Base-by-base conservation (phyloP, 2,329 filamentous ascomycete genomes). In the Fusarium pseudonygamai region DNA sequence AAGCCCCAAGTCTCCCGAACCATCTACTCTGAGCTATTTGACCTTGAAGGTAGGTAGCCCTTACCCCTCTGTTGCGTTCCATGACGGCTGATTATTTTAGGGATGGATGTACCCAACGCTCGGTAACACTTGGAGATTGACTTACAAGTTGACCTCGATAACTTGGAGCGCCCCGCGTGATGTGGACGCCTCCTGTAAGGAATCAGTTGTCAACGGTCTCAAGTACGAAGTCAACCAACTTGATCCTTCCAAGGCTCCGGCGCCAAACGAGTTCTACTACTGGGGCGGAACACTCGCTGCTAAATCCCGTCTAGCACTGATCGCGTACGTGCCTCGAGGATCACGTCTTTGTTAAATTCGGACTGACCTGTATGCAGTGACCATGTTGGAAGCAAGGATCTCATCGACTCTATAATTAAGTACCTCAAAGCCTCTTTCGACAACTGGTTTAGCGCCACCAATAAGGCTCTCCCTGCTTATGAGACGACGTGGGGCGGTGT, bases 11-110 rank as follows among this genome's bases (percentile, higher is more conserved):
- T 58, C 55, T 10, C 55, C 40, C 1, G 9, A n/a, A 0, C 40
- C 40, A 11, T 13, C n/a, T 7, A 2, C 30, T 22, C 32, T 46
- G 0, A 46, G 40, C 10, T 58, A 47, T 10, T 6, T 58, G 40
- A 58, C 55, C 14, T 11, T 58, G 20, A 58, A 58, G 8, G 55
- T 37, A 5, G 20, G 30, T 14, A 16, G 13, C 6, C 6, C 18
- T 5, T 0, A 15, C 0, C 4, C 24, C 45, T 1, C 0, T 8
- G 4, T 2, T 22, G 22, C 26, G 5, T 58, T 28, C 4, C 22
- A 22, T 3, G 2, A 14, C 0, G 10, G 18, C 40, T 47, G 7
- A 58, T 3, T 0, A 9, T 37, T 3, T 8, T 2, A 58, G 55
- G 55, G 55, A n/a, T 58, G 55, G 55, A 58, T 58, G 55, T 47